Conservation (phyloP, 345 rosid genomes). For the Ceriops zippeliana region DNA sequence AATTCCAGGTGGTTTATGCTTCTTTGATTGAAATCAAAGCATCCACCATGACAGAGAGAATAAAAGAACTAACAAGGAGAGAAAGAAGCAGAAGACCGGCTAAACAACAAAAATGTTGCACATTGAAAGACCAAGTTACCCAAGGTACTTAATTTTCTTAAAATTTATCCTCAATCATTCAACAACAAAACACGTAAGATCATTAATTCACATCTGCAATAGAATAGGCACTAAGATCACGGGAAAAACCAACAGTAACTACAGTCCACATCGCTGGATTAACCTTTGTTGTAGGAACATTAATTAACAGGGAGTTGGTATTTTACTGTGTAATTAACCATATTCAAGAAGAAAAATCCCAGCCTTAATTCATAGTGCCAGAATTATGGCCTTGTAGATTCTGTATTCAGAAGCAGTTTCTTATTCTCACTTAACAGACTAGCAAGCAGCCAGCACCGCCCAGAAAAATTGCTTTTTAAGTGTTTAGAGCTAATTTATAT, state of each 20-base stretch:
- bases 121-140: neutral
- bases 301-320: neutral
- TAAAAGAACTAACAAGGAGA: slow-evolving; percentile 1
- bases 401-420: slow-evolving; percentile 5
- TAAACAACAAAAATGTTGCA: neutral
- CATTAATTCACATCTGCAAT: neutral
- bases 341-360: neutral
- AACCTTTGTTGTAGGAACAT: neutral
- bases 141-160: neutral
- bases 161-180: slow-evolving; percentile 1
- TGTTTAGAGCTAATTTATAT: neutral
- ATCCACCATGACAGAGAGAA: slow-evolving; percentile 2
- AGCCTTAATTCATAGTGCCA: neutral
- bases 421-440: neutral
- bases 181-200: slow-evolving; percentile 8
- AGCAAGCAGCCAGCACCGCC: neutral
- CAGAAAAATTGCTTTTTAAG: neutral
- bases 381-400: neutral
- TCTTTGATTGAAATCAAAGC: neutral
- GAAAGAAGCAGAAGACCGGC: neutral
- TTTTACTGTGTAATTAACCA: neutral
- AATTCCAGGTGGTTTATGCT: neutral
- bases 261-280: neutral
- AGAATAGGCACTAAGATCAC: slow-evolving; percentile 12
- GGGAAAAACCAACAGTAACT: neutral